Conservation (phyloP, 257 asterid genomes). For the Ilex asprella region DNA sequence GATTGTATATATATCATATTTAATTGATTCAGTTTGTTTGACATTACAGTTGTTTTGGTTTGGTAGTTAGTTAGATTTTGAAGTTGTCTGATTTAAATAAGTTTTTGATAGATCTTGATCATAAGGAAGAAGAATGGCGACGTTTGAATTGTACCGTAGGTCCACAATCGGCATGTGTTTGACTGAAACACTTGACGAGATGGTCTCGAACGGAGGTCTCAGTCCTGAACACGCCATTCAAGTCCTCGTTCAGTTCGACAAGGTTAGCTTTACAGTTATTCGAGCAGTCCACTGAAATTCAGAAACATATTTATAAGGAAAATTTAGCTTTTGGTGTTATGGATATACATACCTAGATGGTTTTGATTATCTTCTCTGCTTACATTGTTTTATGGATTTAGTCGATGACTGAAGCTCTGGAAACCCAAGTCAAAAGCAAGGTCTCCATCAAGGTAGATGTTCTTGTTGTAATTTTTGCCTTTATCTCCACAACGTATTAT, state of each 20-base stretch:
- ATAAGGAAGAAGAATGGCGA: slow-evolving; percentile 46
- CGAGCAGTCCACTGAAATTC: no score
- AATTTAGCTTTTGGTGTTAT: no score
- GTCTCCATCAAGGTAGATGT: slow-evolving; percentile 57
- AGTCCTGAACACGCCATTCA: slow-evolving; percentile 88
- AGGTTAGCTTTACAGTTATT: slow-evolving; percentile 31
- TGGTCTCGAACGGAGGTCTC: slow-evolving; percentile 65
- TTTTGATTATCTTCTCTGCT: no score
- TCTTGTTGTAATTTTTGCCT: background rate
- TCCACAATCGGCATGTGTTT: slow-evolving; percentile 92
- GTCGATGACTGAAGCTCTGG: slow-evolving; percentile 89
- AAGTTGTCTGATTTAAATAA: background rate
- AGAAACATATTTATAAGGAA: no score
- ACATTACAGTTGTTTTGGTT: background rate
- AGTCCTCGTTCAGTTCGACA: slow-evolving; percentile 92
- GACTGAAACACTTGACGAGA: slow-evolving; percentile 84
- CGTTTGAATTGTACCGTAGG: slow-evolving; percentile 84
- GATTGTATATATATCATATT: background rate
- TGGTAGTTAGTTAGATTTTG: background rate
- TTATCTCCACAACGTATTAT: no score
- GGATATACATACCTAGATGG: no score
- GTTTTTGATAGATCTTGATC: background rate
- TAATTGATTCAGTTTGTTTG: background rate
- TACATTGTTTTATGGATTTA: slow-evolving; percentile 17
- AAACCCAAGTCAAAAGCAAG: slow-evolving; percentile 69